phyloP scores from a whole-genome alignment of 306 rosid genomes.

The Cyamopsis tetragonoloba region DNA sequence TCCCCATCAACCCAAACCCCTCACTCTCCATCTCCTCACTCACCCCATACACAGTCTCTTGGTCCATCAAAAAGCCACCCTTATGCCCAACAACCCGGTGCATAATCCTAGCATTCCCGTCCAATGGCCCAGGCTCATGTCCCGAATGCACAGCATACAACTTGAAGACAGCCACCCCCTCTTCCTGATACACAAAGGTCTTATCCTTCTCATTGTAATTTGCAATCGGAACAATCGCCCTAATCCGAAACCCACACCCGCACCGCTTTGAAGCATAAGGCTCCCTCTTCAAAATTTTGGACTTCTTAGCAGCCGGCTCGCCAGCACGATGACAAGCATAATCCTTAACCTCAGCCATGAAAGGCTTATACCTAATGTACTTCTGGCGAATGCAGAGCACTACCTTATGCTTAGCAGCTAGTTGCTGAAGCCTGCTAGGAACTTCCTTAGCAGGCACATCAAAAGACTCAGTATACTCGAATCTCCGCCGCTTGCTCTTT shows the following conservation, averaged over 20 bases:
- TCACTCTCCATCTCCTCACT: slow-evolving; percentile 86
- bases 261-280: slow-evolving; percentile 93
- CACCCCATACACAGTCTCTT: slow-evolving; percentile 83
- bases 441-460: slow-evolving; percentile 96
- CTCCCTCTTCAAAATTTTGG: slow-evolving; percentile 84
- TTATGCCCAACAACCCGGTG: slow-evolving; percentile 93
- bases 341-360: slow-evolving; percentile 99
- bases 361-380: slow-evolving; percentile 96
- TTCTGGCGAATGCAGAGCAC: slow-evolving; percentile 96
- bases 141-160: slow-evolving; percentile 97
- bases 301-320: slow-evolving; percentile 80
- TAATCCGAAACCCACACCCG: slow-evolving; percentile 96
- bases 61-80: slow-evolving; percentile 80
- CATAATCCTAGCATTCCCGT: slow-evolving; percentile 97
- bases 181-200: slow-evolving; percentile 95
- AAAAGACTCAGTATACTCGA: slow-evolving; percentile 86
- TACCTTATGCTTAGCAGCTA: slow-evolving; percentile 93
- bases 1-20: slow-evolving; percentile 76
- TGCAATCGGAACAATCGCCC: slow-evolving; percentile 96
- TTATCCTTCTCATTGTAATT: slow-evolving; percentile 96
- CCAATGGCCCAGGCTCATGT: slow-evolving; percentile 97
- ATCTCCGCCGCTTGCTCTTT: slow-evolving; percentile 70
- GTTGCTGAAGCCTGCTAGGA: slow-evolving; percentile 70
- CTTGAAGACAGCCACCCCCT: slow-evolving; percentile 87
- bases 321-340: slow-evolving; percentile 98